Evolutionary conservation across 495 filamentous ascomycete species (phyloP), one percentile per base, ranked within the genome.

Genomic region (Letharia lupina): DNA sequence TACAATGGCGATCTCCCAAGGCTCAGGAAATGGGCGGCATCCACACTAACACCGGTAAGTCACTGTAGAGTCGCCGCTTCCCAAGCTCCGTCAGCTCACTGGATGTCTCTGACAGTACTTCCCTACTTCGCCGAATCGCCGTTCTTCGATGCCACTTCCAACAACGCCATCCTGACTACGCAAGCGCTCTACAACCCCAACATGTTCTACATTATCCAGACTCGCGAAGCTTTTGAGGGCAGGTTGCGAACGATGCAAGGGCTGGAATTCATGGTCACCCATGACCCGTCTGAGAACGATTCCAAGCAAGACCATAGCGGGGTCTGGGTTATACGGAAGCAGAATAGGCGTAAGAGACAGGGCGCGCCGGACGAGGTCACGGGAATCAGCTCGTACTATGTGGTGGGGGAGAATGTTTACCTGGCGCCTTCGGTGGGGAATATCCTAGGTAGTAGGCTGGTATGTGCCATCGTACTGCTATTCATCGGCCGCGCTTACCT

Each of bases 281-380:
- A 90, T 66, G 87, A 89, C 67, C 89, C 89, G 7, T 83, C 86
- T 0, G 79, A 81, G 18, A 83, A 83, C 45, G 87, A 84, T 7
- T 85, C 82, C 4, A 80, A 81, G 20, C 74, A 75, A 47, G 76
- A 82, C 50, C 74, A 78, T 7, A 84, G 81, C 23, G 90, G 91
- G 31, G 83, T 96, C 31, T 98, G 91, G 91, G 89, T 96, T 3
- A 91, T 98, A 65, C 87, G 91, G 70, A 96, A 96, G 79, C 94
- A 98, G 75, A 85, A 82, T 31, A 81, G 92, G 58, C 81, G 84
- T 59, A 84, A 84, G 79, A 65, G 80, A 73, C 68, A 77, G 73
- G 68, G 82, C 65, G 63, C 82, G 52, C 87, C 89, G 64, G 85
- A 88, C 67, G 86, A 91, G 70, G 79, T 96, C 18, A 83, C 77